Percentiles rank a stretch among this genome's conserved stretches.
These are phyloP conservation scores for Nicotiana undulata DNA, from an alignment of 257 asterid genomes.

Conservation along the genomic window DNA sequence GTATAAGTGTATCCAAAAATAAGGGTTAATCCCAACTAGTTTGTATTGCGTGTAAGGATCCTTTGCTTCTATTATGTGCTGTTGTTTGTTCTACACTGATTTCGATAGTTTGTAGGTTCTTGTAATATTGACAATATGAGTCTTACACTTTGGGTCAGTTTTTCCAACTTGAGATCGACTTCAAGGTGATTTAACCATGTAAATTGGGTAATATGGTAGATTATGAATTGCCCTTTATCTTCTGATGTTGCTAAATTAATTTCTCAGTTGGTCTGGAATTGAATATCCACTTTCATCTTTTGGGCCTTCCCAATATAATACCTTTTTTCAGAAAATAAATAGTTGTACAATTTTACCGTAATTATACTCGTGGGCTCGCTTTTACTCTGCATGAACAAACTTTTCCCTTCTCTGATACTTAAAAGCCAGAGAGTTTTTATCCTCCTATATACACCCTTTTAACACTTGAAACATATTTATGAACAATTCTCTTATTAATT, in stretches of 20 bases:
- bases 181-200: background rate
- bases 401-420: background rate
- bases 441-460: background rate
- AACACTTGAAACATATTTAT: background rate
- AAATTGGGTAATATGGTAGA: background rate
- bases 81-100: background rate
- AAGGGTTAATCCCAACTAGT: background rate
- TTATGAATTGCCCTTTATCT: background rate
- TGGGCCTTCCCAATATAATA: background rate
- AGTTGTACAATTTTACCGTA: background rate
- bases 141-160: background rate
- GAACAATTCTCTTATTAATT: background rate
- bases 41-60: background rate
- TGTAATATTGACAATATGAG: background rate
- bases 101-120: background rate
- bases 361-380: background rate
- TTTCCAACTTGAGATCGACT: background rate
- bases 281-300: background rate
- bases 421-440: background rate
- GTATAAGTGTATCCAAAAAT: no score
- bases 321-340: no score
- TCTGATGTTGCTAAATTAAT: background rate
- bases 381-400: background rate
- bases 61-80: background rate
- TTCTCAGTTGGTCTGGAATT: no score